phyloP scores from a whole-genome alignment of 345 rosid genomes.

The Citrus mangshanensis region DNA sequence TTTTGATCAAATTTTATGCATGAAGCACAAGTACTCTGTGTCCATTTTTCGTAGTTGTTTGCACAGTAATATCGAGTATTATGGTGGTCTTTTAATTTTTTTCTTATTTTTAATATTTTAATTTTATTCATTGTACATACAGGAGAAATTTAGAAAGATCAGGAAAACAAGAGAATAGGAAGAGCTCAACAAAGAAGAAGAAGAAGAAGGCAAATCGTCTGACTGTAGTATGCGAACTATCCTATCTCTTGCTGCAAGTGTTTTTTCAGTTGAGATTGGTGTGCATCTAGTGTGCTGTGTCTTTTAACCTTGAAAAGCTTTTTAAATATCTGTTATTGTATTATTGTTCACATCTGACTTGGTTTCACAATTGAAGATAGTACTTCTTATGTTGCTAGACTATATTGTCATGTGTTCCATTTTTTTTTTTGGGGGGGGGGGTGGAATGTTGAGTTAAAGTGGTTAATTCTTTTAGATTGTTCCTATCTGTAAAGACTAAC shows the following conservation, averaged over 20 bases:
- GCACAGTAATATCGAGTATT: not conserved
- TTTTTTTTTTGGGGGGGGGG: no score
- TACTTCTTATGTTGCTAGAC: not conserved
- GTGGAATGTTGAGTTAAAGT: not conserved
- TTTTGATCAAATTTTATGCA: not conserved
- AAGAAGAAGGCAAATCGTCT: constrained; percentile 18
- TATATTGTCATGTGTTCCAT: not conserved
- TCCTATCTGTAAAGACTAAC: not conserved
- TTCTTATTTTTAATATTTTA: not conserved
- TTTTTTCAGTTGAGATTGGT: not conserved
- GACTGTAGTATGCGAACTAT: constrained; percentile 22
- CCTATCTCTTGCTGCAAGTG: not conserved
- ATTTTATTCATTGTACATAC: not conserved
- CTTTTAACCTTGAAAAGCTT: not conserved
- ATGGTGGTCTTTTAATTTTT: not conserved
- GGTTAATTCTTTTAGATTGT: not conserved
- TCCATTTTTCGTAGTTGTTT: not conserved
- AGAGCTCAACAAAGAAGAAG: constrained; percentile 4
- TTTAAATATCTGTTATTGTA: not conserved
- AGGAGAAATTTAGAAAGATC: constrained; percentile 17
- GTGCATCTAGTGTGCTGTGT: not conserved
- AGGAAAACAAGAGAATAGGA: constrained; percentile 16
- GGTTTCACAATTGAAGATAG: not conserved
- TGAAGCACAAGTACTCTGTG: not conserved
- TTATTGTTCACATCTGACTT: not conserved